Evolutionary conservation across 352 stramenopile species (phyloP).

Genomic region (Phytophthora idaei): DNA sequence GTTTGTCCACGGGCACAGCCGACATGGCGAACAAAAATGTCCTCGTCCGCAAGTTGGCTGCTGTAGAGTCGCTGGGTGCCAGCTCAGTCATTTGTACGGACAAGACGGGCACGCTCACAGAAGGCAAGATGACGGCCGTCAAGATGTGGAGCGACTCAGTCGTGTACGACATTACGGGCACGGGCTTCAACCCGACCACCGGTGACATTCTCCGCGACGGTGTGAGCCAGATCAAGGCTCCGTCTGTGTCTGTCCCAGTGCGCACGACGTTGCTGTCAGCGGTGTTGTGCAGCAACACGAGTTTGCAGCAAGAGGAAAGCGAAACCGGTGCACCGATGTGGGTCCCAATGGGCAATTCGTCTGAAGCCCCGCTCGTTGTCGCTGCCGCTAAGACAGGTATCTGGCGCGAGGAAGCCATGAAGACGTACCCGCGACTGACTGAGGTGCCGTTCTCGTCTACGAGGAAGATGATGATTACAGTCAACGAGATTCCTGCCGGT

Average conservation of each 20-base stretch:
- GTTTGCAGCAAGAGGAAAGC: constrained; percentile 54
- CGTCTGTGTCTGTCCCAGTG: constrained; percentile 42
- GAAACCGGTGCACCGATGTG: constrained; percentile 46
- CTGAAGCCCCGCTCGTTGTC: constrained; percentile 67
- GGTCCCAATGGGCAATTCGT: constrained; percentile 75
- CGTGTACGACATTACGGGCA: constrained; percentile 59
- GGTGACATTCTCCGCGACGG: constrained; percentile 59
- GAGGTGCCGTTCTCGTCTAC: constrained; percentile 95
- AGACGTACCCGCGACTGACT: constrained; percentile 65
- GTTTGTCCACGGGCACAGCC: constrained; percentile 66
- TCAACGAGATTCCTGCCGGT: constrained; percentile 52
- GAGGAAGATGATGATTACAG: constrained; percentile 93
- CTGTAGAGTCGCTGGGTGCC: constrained; percentile 85
- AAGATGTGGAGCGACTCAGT: constrained; percentile 75
- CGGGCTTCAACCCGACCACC: constrained; percentile 47
- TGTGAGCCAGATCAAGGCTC: constrained; percentile 49
- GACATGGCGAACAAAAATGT: constrained; percentile 86
- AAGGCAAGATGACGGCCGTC: constrained; percentile 81
- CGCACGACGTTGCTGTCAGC: constrained; percentile 60
- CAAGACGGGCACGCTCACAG: constrained; percentile 95
- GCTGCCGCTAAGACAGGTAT: constrained; percentile 68
- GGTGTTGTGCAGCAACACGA: constrained; percentile 75
- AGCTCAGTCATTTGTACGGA: constrained; percentile 93
- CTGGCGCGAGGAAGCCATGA: constrained; percentile 51
- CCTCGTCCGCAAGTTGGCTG: constrained; percentile 83